Evolutionary conservation across 805 yeast genomes (phyloP), one percentile per base, ranked within the genome.

Genomic region (Zygosaccharomyces bailii): DNA sequence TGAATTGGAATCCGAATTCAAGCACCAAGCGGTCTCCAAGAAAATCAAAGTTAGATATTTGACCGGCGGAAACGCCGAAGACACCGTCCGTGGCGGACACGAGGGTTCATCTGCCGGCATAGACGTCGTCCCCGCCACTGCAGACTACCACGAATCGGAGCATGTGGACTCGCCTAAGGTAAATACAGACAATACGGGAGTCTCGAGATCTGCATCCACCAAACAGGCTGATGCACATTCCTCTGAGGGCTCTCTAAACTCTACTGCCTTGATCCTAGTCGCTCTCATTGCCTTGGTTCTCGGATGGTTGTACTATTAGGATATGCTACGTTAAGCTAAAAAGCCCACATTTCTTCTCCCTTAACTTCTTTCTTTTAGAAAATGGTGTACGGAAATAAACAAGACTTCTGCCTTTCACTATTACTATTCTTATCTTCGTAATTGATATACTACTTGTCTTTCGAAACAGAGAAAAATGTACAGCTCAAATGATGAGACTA

Each of bases 231-330:
- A 56, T 27, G 35, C 59, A 13, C 46, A 60, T 29, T 50, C 55
- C n/a, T 50, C 48, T 18, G 60, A 59, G 47, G 82, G 80, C 11
- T 68, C 83, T 35, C 74, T 85, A 16, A 65, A 78, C 32, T 79
- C 80, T 23, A 63, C 84, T 52, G 62, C 73, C 52, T 53, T 78
- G 66, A 63, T 72, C 62, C 60, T 69, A 67, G 74, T 73, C 62
- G 86, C 80, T 55, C 69, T 76, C 34, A 58, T 79, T 45, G 75
- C 79, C 25, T 67, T 79, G 56, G 59, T 78, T 37, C 67, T 84
- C 50, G 91, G 89, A 42, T 84, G 89, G 87, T 72, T 81, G 64
- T 76, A 83, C 55, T 80, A 80, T 57, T 82, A 70, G 67, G 39
- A 21, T 27, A 24, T 18, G 31, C 13, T 27, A 27, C 10, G 31